Base-by-base conservation (phyloP, 208 protist species). In the Strigomonas culicis region DNA sequence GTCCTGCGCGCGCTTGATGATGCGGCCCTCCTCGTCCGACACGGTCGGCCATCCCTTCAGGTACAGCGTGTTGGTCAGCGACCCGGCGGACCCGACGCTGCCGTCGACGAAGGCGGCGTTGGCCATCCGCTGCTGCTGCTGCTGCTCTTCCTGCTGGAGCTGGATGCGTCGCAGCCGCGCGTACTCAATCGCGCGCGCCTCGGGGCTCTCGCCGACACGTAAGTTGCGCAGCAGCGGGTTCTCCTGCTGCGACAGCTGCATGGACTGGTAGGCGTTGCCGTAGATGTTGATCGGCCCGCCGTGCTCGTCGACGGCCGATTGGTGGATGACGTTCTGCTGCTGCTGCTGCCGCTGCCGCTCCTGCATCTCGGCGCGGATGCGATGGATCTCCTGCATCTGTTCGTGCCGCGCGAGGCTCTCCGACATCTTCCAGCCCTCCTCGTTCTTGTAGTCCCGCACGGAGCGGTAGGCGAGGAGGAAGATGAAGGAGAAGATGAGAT, bases 391-490 rank as follows among this genome's bases (percentile, higher is more conserved):
- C 34, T 90, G 58, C 52, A 92, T 61, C 70, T 83, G 82, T 32
- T 92, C 88, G 58, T 92, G 78, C 4, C 88, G 82, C 13, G 85
- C 82, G 21, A 91, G 59, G 34, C 71, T 79, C 64, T 92, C 82
- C 27, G 83, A 72, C 80, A 91, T 86, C 52, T 77, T 80, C 88
- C 88, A 94, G 13, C 85, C 88, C 67, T 92, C 79, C 15, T 88
- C 83, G 65, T 91, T 75, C 7, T 72, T 31, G 72, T 80, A 86
- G 63, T 94, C 88, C 13, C 84, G 82, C 52, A 83, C 88, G 22
- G 50, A 52, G 34, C 85, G 78, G 57, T 90, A 94, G 1, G 63
- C 25, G 22, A 92, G 68, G 13, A 94, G 62, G 21, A 92, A 60
- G 15, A 88, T 21, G 6, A 75, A 56, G 8, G 77, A 87, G 22